Percentiles rank a stretch among this genome's conserved stretches.
Conservation (phyloP, 2,329 filamentous ascomycete genomes). For the Talaromyces funiculosus region DNA sequence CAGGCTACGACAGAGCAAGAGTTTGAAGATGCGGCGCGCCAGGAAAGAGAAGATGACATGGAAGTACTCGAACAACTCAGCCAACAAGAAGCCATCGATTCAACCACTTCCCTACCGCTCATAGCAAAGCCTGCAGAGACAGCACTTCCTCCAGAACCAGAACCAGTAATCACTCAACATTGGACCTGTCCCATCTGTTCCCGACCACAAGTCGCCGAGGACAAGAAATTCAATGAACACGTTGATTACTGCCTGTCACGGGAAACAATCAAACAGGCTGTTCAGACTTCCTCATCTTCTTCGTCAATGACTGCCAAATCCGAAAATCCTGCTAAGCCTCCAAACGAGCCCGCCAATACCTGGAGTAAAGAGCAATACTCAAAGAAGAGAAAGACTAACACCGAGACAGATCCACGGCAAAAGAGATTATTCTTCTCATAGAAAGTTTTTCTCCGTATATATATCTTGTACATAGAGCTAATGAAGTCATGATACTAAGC, state of each 20-base stretch:
- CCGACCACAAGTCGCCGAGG: constrained; percentile 68
- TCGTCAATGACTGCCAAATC: neutral
- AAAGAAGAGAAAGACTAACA: constrained; percentile 7
- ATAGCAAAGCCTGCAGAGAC: neutral
- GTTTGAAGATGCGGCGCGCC: constrained; percentile 56
- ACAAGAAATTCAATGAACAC: constrained; percentile 78
- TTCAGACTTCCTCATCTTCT: constrained; percentile 45
- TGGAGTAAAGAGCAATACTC: constrained; percentile 3
- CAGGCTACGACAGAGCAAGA: constrained; percentile 63
- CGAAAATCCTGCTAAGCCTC: neutral
- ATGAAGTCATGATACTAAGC: neutral
- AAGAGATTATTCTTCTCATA: constrained; percentile 12
- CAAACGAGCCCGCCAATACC: neutral
- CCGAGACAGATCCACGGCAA: constrained; percentile 9
- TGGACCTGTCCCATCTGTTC: constrained; percentile 89
- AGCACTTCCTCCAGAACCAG: neutral
- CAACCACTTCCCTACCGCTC: neutral
- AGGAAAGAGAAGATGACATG: constrained; percentile 56
- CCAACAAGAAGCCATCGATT: constrained; percentile 42
- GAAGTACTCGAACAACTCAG: constrained; percentile 57
- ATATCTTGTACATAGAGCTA: neutral
- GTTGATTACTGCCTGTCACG: constrained; percentile 87
- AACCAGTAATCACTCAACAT: constrained; percentile 36
- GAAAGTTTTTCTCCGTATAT: neutral
- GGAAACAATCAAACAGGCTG: constrained; percentile 76